A percentile compares a stretch with the other conserved stretches of the same genome.
These are phyloP conservation scores for Hypomontagnella submonticulosa DNA, from an alignment of 495 filamentous ascomycete genomes.

Conservation along the genomic window DNA sequence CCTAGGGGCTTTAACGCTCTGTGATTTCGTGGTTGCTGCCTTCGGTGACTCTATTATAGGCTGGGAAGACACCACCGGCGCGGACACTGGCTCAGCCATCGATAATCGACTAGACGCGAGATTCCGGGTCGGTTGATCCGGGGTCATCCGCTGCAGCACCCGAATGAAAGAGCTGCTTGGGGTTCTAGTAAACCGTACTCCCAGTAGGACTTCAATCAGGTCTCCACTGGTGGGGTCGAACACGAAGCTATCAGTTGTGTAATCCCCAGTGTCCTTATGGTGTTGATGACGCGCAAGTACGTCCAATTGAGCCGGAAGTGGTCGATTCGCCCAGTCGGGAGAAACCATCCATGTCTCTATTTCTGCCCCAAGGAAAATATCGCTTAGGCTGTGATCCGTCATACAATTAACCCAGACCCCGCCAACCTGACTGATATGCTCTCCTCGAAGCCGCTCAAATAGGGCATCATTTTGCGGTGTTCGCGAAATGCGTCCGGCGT, in stretches of 20 bases:
- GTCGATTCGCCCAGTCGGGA: no score
- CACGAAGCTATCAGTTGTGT: slow-evolving; percentile 60
- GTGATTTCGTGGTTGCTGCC: no score
- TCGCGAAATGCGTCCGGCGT: slow-evolving; percentile 55
- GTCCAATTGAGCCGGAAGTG: no score
- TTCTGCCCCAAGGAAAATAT: background rate
- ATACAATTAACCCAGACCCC: slow-evolving; percentile 64
- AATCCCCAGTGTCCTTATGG: slow-evolving; percentile 29
- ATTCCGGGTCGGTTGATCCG: no score
- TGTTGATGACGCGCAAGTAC: no score
- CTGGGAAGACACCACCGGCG: no score
- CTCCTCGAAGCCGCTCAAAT: slow-evolving; percentile 18
- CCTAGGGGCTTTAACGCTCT: no score
- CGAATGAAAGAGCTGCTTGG: slow-evolving; percentile 54
- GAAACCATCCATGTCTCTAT: no score
- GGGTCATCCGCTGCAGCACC: background rate
- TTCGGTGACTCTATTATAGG: no score
- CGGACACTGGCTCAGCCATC: no score
- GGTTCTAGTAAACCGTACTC: slow-evolving; percentile 57
- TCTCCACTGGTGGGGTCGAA: slow-evolving; percentile 55
- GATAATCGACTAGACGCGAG: no score
- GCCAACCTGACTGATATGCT: slow-evolving; percentile 59
- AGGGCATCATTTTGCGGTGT: slow-evolving; percentile 45
- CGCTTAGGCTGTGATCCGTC: slow-evolving; percentile 47
- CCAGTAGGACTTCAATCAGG: slow-evolving; percentile 60